A percentile compares a stretch with the other conserved stretches of the same genome.
Evolutionary conservation across 805 yeast species (phyloP).

Genomic region (Clavispora vitiphila): DNA sequence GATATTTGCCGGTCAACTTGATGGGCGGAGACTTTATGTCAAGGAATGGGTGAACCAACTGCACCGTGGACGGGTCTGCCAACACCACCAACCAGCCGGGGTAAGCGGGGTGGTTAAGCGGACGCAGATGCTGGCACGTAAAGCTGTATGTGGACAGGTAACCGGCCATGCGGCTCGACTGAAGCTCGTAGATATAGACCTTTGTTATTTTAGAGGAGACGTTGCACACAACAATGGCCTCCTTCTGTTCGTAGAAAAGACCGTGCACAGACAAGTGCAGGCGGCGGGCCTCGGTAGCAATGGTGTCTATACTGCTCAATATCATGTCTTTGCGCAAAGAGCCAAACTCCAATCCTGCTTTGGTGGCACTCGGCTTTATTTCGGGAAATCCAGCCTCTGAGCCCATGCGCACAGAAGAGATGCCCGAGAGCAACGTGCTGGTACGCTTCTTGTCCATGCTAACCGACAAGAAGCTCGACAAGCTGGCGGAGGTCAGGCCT

Average conservation of each 20-base stretch:
- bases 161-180: conserved; percentile 26
- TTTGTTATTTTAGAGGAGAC: conserved; percentile 36
- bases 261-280: conserved; percentile 32
- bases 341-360: conserved; percentile 24
- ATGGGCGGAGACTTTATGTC: conserved; percentile 36
- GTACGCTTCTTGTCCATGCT: conserved; percentile 42
- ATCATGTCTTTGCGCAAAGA: conserved; percentile 60
- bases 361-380: conserved; percentile 10
- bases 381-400: conserved; percentile 30
- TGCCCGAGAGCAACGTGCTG: conserved; percentile 37
- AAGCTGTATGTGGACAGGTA: conserved; percentile 14
- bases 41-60: conserved; percentile 54
- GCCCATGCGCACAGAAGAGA: conserved; percentile 42
- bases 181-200: conserved; percentile 45
- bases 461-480: conserved; percentile 19
- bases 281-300: conserved; percentile 26
- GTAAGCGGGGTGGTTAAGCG: conserved; percentile 28
- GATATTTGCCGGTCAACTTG: conserved; percentile 14
- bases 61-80: conserved; percentile 28
- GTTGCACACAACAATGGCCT: conserved; percentile 57
- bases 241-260: conserved; percentile 47
- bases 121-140: conserved; percentile 23
- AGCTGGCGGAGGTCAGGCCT: conserved; percentile 2
- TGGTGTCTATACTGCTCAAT: conserved; percentile 54
- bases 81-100: conserved; percentile 45